Base-by-base conservation (phyloP, 768 basidiomycete genomes). In the Amanita jacksonii region DNA sequence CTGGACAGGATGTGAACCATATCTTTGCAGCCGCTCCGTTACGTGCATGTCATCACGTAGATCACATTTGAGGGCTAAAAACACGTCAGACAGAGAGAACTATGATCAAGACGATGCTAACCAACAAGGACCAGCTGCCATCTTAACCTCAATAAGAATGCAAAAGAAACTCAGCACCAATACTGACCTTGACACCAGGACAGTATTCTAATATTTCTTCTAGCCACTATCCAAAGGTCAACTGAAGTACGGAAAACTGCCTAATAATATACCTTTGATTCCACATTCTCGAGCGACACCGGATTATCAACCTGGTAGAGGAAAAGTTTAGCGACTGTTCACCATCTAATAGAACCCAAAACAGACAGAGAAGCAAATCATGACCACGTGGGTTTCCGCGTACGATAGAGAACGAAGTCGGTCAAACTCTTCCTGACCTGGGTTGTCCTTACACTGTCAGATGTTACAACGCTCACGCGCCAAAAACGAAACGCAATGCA, bases 361-460 rank as follows among this genome's bases (percentile, higher is more conserved):
- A 66, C 78, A 46, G 50, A 89, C 90, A 28, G 93, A 94, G 61
- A 96, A 97, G 63, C 94, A 97, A 19, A 97, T 69, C 85, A 97
- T 86, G 50, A 97, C 75, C 47, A 97, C 85, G 64, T 97, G 88
- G 1, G 94, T 96, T 62, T 97, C 94, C 7, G 94, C 87, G 60
- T 97, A 98, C 28, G 86, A 89, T n/a, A 98, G 66, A 8, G 92
- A 94, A 37, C 94, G 76, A 45, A 98, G 66, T 35, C 92, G 72
- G 58, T 94, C 94, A 57, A 98, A 98, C 56, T 94, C 91, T 67
- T 94, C 91, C 62, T 94, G 91, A 33, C 90, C 90, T 91, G 64
- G 41, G 52, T 31, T 45, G 43, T 47, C 35, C 41, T 49, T 47
- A 34, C 24, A 47, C 50, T 50, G 47, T 48, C 39, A 53, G 48